Base-by-base conservation (phyloP, 768 basidiomycete species). In the Pisolithus sp. region DNA sequence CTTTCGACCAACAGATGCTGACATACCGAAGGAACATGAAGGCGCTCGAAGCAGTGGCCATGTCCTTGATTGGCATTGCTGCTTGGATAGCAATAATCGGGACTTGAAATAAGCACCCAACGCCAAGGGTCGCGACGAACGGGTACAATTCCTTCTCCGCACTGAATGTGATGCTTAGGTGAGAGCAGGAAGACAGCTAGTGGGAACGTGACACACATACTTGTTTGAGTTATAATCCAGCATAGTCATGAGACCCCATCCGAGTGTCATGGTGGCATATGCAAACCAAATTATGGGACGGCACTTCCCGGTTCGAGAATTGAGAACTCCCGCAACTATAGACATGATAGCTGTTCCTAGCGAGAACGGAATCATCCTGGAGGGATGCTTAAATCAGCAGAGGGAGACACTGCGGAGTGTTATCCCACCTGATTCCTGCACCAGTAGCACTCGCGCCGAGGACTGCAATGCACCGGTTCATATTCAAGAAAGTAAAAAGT, bases 51-150 rank as follows among this genome's bases (percentile, higher is more conserved):
- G 81, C 82, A 2, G 89, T 89, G 2, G 89, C 88, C 88, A 92
- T 89, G 56, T 92, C 88, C 58, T 82, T 83, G 15, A 89, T 60
- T 0, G 91, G 91, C 89, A 93, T 93, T 1, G 89, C 84, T 1
- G 89, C 87, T 68, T 93, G 90, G 13, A 93, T 68, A 13, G 76
- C 86, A 47, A 90, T 81, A 7, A 89, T 67, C 0, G 87, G 88
- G 5, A 71, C 61, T 71, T 82, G 80, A 72, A 86, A 86, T 46
- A 90, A 64, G 56, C 73, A 77, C 2, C 87, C 87, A 13, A 81
- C 60, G 1, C 87, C 88, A 4, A 83, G 13, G 7, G 83, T 77
- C n/a, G 84, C 74, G 28, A 92, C 68, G 13, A 91, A 64, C 5
- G 84, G 82, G 58, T 75, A 87, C 7, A 90, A 28, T 8, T 78